Conservation (phyloP, 83 land plant species). For the Picea abies region DNA sequence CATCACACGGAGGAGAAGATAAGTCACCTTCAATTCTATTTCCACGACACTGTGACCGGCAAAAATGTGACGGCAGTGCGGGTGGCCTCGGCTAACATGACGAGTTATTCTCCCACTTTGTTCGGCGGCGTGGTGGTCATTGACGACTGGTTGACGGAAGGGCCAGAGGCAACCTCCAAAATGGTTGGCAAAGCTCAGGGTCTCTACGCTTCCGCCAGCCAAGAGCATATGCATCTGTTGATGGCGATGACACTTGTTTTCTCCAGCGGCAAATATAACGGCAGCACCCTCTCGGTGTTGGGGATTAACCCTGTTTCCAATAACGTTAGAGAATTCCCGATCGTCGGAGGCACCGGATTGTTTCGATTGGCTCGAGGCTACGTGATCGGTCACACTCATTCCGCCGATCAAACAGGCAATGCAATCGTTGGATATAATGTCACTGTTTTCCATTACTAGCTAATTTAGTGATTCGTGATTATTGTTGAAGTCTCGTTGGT, state of each 20-base stretch:
- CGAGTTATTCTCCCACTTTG: slow-evolving; percentile 13
- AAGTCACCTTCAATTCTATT: slow-evolving; percentile 35
- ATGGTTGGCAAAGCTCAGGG: slow-evolving; percentile 26
- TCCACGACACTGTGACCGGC: slow-evolving; percentile 36
- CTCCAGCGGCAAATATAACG: slow-evolving; percentile 22
- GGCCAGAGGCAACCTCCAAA: slow-evolving; percentile 22
- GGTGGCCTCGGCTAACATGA: slow-evolving; percentile 17
- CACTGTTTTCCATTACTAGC: slow-evolving; percentile 23
- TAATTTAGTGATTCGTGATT: no score
- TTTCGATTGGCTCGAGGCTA: slow-evolving; percentile 36
- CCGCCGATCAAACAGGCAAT: slow-evolving; percentile 6
- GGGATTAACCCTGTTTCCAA: slow-evolving; percentile 21
- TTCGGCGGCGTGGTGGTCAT: slow-evolving; percentile 22
- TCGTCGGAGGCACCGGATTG: slow-evolving; percentile 31
- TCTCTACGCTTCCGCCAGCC: slow-evolving; percentile 12
- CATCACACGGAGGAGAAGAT: slow-evolving; percentile 14
- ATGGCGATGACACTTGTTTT: slow-evolving; percentile 20
- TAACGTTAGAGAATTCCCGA: slow-evolving; percentile 17
- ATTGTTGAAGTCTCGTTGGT: no score
- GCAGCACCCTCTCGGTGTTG: slow-evolving; percentile 24
- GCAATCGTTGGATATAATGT: slow-evolving; percentile 37
- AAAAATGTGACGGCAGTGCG: slow-evolving; percentile 20
- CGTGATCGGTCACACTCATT: slow-evolving; percentile 9
- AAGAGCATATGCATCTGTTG: background rate
- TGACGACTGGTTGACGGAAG: slow-evolving; percentile 26